Evolutionary conservation across 192 early-diverging fungal species (phyloP).

Genomic region (Endogone sp.): DNA sequence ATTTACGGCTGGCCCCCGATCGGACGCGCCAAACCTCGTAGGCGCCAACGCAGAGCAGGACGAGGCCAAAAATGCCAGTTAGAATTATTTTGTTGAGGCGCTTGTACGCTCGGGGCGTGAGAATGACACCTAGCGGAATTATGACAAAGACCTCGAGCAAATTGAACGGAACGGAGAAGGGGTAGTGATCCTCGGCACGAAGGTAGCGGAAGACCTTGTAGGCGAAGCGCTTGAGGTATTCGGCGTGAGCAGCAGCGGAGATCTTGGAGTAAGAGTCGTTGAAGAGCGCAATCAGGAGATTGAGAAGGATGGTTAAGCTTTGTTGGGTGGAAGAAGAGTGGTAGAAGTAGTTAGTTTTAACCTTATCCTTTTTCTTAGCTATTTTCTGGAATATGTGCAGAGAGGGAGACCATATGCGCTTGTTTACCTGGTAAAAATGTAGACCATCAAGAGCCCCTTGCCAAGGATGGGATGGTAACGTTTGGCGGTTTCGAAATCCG

Average conservation of each 20-base stretch:
- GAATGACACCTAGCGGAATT: slow-evolving; percentile 19
- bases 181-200: slow-evolving; percentile 32
- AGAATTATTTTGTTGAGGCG: background rate
- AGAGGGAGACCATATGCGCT: too few relatives aligned
- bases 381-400: too few relatives aligned
- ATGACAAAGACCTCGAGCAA: slow-evolving; percentile 33
- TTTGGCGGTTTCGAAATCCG: slow-evolving; percentile 25
- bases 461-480: slow-evolving; percentile 11
- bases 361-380: too few relatives aligned
- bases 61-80: background rate
- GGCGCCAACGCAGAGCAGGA: background rate
- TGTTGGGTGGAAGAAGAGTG: background rate
- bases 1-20: background rate
- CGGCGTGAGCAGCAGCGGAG: slow-evolving; percentile 28
- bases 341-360: background rate
- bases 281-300: slow-evolving; percentile 37
- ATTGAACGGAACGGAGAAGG: slow-evolving; percentile 34
- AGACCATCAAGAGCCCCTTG: slow-evolving; percentile 25
- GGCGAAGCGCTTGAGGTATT: slow-evolving; percentile 30
- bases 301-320: slow-evolving; percentile 32
- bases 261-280: slow-evolving; percentile 41
- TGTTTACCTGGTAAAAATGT: slow-evolving; percentile 21
- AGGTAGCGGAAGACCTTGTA: slow-evolving; percentile 38
- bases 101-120: background rate
- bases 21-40: background rate